These are phyloP conservation scores for Penicillium soppii DNA, from an alignment of 495 filamentous ascomycete species.

Conservation along the genomic window DNA sequence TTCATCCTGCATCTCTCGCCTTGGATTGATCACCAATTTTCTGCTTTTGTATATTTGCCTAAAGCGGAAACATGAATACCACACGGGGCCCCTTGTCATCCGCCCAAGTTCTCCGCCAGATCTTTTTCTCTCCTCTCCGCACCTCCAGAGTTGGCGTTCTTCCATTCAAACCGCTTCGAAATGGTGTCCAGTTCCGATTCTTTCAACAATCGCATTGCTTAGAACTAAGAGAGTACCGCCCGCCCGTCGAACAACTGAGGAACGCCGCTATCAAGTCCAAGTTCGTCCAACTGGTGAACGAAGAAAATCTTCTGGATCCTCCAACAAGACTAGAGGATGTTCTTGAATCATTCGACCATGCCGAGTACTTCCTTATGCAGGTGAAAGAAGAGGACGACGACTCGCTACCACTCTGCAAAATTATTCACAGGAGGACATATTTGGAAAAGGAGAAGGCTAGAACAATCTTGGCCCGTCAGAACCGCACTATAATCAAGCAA, in stretches of 20 bases:
- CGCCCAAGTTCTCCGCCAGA: slow-evolving; percentile 37
- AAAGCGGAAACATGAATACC: slow-evolving; percentile 37
- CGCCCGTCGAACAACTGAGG: slow-evolving; percentile 17
- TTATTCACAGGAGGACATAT: slow-evolving; percentile 48
- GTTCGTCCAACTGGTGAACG: slow-evolving; percentile 55
- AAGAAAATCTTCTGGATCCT: slow-evolving; percentile 45
- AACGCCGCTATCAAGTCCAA: slow-evolving; percentile 56
- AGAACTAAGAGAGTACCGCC: slow-evolving; percentile 1
- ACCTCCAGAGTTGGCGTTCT: slow-evolving; percentile 15
- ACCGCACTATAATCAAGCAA: slow-evolving; percentile 54
- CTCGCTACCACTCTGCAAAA: slow-evolving; percentile 61
- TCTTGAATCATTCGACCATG: slow-evolving; percentile 48
- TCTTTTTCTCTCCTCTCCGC: slow-evolving; percentile 30
- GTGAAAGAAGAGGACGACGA: slow-evolving; percentile 40
- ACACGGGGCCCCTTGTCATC: slow-evolving; percentile 37
- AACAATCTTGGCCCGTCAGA: slow-evolving; percentile 36
- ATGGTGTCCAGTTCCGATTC: slow-evolving; percentile 9
- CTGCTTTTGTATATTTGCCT: background rate
- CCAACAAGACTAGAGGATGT: slow-evolving; percentile 41
- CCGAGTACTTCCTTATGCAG: slow-evolving; percentile 56
- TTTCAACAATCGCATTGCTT: slow-evolving; percentile 15
- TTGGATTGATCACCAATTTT: background rate
- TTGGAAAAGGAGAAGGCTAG: slow-evolving; percentile 39
- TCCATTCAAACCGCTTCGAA: slow-evolving; percentile 6
- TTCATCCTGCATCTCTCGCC: background rate